phyloP scores from a whole-genome alignment of 306 rosid species.

The Coriaria nepalensis region DNA sequence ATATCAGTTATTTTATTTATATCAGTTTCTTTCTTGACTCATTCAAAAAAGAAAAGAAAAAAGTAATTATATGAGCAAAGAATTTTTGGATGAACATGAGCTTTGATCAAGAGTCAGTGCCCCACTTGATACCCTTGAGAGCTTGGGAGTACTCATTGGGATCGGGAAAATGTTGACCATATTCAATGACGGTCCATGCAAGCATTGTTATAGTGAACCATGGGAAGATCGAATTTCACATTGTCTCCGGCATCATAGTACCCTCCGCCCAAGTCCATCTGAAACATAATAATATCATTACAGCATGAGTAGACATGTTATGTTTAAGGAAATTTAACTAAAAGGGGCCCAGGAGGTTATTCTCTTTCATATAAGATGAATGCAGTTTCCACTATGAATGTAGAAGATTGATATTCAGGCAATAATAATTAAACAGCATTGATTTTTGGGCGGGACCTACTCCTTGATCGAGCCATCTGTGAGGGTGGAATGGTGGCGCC shows the following conservation, averaged over 20 bases:
- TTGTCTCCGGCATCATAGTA: constrained; percentile 91
- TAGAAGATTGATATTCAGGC: no score
- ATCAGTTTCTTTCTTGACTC: no score
- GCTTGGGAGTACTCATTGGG: constrained; percentile 66
- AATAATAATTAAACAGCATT: no score
- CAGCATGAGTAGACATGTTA: background rate
- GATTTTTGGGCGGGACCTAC: constrained; percentile 12
- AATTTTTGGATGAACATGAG: constrained; percentile 59
- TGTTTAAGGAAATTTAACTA: background rate
- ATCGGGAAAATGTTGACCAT: constrained; percentile 22
- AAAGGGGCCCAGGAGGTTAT: background rate
- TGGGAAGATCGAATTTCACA: constrained; percentile 74
- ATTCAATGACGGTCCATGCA: constrained; percentile 69
- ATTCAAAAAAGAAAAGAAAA: background rate
- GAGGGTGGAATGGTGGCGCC: constrained; percentile 85
- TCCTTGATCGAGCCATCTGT: constrained; percentile 73
- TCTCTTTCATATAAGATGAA: no score
- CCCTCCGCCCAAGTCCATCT: constrained; percentile 93
- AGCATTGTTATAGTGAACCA: constrained; percentile 80
- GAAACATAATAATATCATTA: background rate
- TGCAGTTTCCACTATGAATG: no score
- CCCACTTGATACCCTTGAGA: constrained; percentile 84
- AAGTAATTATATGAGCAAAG: constrained; percentile 39
- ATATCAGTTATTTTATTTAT: no score
- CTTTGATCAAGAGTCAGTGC: constrained; percentile 80